These are phyloP conservation scores for Mortierella sp. DNA, from an alignment of 371 early-diverging fungal species.

Conservation along the genomic window DNA sequence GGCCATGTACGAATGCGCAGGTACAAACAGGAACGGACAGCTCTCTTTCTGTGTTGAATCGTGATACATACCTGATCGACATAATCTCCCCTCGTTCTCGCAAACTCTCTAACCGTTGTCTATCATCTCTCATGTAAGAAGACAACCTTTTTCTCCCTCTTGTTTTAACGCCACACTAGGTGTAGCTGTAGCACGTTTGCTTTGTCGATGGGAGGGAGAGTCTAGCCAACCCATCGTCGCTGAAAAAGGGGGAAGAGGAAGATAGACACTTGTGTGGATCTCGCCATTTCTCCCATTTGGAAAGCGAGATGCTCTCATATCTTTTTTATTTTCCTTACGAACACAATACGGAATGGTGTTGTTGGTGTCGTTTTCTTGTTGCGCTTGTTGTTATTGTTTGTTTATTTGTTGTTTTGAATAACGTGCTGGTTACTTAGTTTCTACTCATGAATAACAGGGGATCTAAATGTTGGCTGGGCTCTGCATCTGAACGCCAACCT, in stretches of 20 bases:
- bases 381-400: background rate
- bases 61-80: background rate
- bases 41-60: background rate
- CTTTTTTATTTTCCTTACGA: background rate
- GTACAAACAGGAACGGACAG: background rate
- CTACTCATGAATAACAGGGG: background rate
- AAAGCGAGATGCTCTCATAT: background rate
- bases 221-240: background rate
- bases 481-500: constrained; percentile 7
- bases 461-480: background rate
- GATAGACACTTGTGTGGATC: background rate
- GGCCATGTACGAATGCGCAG: no score
- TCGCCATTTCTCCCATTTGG: background rate
- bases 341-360: background rate
- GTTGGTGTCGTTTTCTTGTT: background rate
- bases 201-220: background rate
- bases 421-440: background rate
- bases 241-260: background rate
- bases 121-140: no score
- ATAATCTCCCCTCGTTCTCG: background rate
- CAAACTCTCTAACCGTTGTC: no score
- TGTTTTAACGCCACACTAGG: no score
- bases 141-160: no score
- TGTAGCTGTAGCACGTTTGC: no score
- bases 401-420: background rate